These are phyloP conservation scores for Claviceps spartinae DNA, from an alignment of 2,329 filamentous ascomycete species.

Conservation along the genomic window DNA sequence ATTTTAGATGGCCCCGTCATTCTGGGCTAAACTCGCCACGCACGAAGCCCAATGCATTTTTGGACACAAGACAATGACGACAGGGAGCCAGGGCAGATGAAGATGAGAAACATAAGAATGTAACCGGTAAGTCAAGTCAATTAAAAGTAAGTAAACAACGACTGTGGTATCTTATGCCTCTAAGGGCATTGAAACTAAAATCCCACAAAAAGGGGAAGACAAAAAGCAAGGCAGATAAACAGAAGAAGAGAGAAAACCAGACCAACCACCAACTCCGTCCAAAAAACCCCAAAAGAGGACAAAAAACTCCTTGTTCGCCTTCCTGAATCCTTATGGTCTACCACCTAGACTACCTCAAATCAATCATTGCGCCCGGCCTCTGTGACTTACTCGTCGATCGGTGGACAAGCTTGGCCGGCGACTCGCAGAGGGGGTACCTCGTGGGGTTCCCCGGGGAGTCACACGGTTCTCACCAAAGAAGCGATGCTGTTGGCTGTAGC, in stretches of 20 bases:
- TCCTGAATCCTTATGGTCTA: neutral
- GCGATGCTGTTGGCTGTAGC: constrained; percentile 25
- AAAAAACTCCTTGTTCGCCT: too few relatives aligned
- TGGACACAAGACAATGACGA: too few relatives aligned
- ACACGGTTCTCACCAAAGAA: constrained; percentile 29
- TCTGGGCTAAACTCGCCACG: too few relatives aligned
- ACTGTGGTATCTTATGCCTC: neutral
- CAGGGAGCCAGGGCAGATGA: too few relatives aligned
- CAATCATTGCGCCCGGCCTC: neutral
- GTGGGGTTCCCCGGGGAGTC: constrained; percentile 23
- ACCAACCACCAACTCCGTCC: neutral
- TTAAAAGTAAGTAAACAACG: neutral
- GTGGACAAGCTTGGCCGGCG: constrained; percentile 17
- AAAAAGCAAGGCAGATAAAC: neutral
- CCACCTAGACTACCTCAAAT: too few relatives aligned
- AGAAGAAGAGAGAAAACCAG: neutral
- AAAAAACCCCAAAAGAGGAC: too few relatives aligned
- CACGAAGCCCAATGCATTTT: too few relatives aligned
- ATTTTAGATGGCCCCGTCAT: too few relatives aligned
- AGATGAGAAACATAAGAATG: too few relatives aligned
- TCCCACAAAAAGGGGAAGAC: neutral
- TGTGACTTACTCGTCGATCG: constrained; percentile 3
- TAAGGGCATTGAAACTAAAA: neutral
- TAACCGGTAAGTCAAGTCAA: neutral
- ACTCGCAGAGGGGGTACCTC: constrained; percentile 24